Evolutionary conservation across 2,329 filamentous ascomycete genomes (phyloP).

Genomic region (Calonectria fujianensis): DNA sequence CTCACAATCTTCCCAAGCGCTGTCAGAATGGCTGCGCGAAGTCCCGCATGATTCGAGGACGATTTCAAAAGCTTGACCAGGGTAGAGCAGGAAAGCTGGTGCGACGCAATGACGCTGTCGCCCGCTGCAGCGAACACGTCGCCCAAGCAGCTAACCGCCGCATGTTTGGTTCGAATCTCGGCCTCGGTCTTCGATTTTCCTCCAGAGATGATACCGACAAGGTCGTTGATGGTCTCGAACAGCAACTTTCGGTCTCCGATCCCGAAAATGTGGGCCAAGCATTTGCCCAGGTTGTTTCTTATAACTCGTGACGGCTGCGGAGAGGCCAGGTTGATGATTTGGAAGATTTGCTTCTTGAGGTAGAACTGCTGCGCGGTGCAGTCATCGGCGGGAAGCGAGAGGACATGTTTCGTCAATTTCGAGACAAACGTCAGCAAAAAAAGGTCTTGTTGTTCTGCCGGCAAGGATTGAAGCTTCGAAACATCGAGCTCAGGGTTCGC

Average conservation of each 20-base stretch:
- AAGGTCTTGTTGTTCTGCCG: conserved; percentile 95
- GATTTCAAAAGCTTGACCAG: conserved; percentile 88
- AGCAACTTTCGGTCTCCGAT: conserved; percentile 93
- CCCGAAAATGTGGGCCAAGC: conserved; percentile 87
- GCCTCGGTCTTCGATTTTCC: conserved; percentile 85
- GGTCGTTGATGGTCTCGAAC: conserved; percentile 95
- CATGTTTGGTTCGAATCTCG: conserved; percentile 88
- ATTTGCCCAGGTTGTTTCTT: conserved; percentile 90
- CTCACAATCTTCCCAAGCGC: conserved; percentile 84
- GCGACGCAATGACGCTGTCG: conserved; percentile 91
- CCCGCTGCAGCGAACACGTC: conserved; percentile 94
- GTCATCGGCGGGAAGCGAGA: conserved; percentile 83
- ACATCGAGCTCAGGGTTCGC: conserved; percentile 89
- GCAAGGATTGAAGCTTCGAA: conserved; percentile 89
- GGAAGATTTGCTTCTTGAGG: conserved; percentile 95
- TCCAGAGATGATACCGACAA: conserved; percentile 82
- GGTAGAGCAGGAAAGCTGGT: conserved; percentile 82
- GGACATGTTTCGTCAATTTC: conserved; percentile 87
- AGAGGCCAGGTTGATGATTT: conserved; percentile 89
- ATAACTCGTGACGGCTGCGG: conserved; percentile 92
- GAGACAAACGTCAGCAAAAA: conserved; percentile 93
- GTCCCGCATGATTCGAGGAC: conserved; percentile 85
- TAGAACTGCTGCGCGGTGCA: conserved; percentile 92
- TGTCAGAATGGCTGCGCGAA: conserved; percentile 85
- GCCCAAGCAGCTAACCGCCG: conserved; percentile 89